Evolutionary conservation across 768 basidiomycete species (phyloP).

Genomic region (Rhodotorula kratochvilovae): DNA sequence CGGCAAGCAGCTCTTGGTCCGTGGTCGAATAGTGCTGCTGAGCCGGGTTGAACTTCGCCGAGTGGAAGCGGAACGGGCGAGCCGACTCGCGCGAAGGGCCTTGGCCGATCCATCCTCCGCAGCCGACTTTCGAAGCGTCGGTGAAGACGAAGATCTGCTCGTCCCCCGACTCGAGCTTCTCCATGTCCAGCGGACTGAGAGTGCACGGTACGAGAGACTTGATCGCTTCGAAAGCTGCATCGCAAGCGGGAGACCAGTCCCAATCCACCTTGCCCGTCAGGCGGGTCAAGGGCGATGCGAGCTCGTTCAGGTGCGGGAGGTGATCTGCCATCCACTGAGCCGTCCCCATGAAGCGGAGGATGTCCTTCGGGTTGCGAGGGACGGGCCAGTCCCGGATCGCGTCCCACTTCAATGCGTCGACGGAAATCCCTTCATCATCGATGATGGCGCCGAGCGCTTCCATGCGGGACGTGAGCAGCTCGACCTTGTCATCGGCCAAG

Average conservation of each 20-base stretch:
- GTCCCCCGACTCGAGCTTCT: neutral
- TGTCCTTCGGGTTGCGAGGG: constrained; percentile 8
- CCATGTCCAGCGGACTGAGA: neutral
- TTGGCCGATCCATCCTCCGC: constrained; percentile 21
- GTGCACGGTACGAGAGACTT: constrained; percentile 2
- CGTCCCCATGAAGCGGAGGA: constrained; percentile 16
- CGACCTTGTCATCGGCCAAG: constrained; percentile 47
- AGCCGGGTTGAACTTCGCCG: constrained; percentile 19
- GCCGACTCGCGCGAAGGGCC: neutral
- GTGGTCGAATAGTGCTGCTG: constrained; percentile 15
- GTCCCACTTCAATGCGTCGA: constrained; percentile 5
- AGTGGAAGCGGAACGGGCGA: constrained; percentile 12
- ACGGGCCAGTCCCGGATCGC: constrained; percentile 4
- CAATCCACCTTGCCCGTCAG: constrained; percentile 23
- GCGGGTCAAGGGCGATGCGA: neutral
- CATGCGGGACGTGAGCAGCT: constrained; percentile 41
- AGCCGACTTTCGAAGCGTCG: neutral
- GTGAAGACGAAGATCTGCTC: constrained; percentile 20
- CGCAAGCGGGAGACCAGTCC: constrained; percentile 8
- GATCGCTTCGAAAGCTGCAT: neutral
- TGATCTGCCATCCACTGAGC: constrained; percentile 20
- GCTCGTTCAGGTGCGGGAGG: constrained; percentile 5
- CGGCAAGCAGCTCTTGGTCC: neutral
- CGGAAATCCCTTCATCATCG: constrained; percentile 5
- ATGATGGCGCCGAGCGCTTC: constrained; percentile 23